Evolutionary conservation across 2,329 filamentous ascomycete genomes (phyloP), one percentile per base, ranked within the genome.

Genomic region (Sporothrix curviconia): DNA sequence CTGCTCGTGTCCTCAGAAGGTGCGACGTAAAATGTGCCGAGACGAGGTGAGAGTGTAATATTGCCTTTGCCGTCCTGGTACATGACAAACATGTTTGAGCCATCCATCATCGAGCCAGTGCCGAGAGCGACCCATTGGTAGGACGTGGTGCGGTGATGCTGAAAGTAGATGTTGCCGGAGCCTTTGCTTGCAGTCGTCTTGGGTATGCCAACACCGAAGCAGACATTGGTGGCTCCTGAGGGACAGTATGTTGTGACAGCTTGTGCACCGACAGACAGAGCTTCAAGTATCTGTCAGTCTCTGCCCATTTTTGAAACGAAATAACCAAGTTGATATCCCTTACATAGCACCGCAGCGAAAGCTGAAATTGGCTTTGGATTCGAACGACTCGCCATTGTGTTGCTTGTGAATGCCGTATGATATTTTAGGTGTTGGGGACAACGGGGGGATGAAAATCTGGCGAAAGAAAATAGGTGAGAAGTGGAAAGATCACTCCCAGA

Each of bases 71-170:
- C 80, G 61, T 83, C 75, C 46, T 79, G 70, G 67, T 87, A 87
- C 62, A 86, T 74, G 64, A 87, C 62, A 65, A 87, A 85, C 58
- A 86, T 84, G 66, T 83, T 78, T 51, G 83, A 68, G 32, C 76
- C 78, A 14, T 66, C 40, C 84, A 87, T 87, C 42, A 61, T 59
- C 0, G 65, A 63, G 46, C 84, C 84, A 32, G 79, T 80, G 30
- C 81, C 84, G 17, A 86, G 71, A 8, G 74, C 79, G 15, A 84
- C 74, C 84, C 84, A 87, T 59, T 68, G 64, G 65, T 79, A 79
- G 6, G 70, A 71, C 2, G 73, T 72, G 1, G 80, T 4, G 81
- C 81, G n/a, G 70, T 71, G 57, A 87, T 74, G 65, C 84, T 82
- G n/a, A 61, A 86, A 76, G 66, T 82, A 85, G 55, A 86, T 74